These are phyloP conservation scores for Gloeophyllum trabeum DNA, from an alignment of 768 basidiomycete genomes.

Conservation along the genomic window DNA sequence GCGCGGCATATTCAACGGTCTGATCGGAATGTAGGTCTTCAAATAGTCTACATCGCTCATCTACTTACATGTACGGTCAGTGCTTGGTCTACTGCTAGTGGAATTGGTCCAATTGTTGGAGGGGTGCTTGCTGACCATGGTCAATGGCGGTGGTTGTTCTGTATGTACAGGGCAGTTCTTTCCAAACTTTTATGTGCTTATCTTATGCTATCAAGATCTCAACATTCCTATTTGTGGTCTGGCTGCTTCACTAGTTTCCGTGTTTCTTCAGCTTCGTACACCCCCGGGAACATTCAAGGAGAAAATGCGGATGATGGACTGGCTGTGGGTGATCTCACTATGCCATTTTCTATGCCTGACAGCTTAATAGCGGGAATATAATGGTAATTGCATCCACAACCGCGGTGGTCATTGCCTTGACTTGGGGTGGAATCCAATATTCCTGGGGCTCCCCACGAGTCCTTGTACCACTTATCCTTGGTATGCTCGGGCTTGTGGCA, in stretches of 20 bases:
- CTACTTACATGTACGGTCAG: not conserved
- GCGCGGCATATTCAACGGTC: constrained; percentile 26
- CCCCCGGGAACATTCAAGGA: constrained; percentile 3
- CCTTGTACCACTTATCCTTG: constrained; percentile 21
- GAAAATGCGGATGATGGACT: constrained; percentile 8
- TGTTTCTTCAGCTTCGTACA: constrained; percentile 4
- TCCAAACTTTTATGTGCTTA: too few relatives aligned
- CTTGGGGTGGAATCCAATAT: constrained; percentile 17
- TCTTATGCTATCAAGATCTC: constrained; percentile 10
- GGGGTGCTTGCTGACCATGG: constrained; percentile 2
- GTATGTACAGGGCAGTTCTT: constrained; percentile 2
- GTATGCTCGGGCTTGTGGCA: constrained; percentile 12
- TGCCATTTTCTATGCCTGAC: constrained; percentile 5
- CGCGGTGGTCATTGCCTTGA: constrained; percentile 3
- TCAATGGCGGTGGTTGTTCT: constrained; percentile 11
- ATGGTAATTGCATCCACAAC: constrained; percentile 3
- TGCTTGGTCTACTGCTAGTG: constrained; percentile 11
- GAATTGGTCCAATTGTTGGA: constrained; percentile 1
- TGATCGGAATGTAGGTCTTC: constrained; percentile 20
- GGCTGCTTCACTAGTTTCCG: constrained; percentile 4
- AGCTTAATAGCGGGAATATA: constrained; percentile 8
- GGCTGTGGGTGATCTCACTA: constrained; percentile 7
- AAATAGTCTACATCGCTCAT: not conserved
- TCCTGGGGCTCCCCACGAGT: constrained; percentile 15
- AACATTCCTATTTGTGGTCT: constrained; percentile 8